Base-by-base conservation (phyloP, 2,329 filamentous ascomycete species). In the Aspergillus piperis region DNA sequence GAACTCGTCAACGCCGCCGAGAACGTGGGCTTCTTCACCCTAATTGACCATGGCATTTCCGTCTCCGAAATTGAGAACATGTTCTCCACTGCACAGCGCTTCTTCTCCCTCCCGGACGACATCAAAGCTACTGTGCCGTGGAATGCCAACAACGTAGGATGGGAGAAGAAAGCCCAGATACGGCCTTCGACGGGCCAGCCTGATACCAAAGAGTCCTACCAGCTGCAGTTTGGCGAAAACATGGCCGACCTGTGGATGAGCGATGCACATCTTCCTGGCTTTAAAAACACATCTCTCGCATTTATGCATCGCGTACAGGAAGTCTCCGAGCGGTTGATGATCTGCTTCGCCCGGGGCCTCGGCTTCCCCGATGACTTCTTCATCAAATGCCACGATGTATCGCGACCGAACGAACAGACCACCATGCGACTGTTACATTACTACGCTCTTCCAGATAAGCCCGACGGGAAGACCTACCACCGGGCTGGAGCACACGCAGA, bases 401-500 rank as follows among this genome's bases (percentile, higher is more conserved):
- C 68, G 3, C 71, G 79, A 5, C 75, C 80, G 0, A 80, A 84
- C 54, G 80, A 79, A 8, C 84, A 87, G 71, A 84, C 83, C 0
- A 83, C 84, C 3, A 77, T 84, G 58, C 74, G 84, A 2, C 70
- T 86, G 30, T 72, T 89, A 19, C 84, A 87, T 68, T 88, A 88
- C 69, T 84, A 83, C 60, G 77, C 75, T 4, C 70, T 81, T 2
- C 75, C 77, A 2, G 64, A 71, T 32, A 36, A 78, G 72, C 66
- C 76, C 44, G 65, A 75, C 15, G 64, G 71, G 53, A 71, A 74
- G 66, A 78, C 78, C 0, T 86, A 83, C 66, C 82, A 85, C 68
- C 80, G 87, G 25, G 86, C 86, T 0, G 87, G 87, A 17, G 83
- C 86, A 10, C 86, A 89, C 68, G 83, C 84, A 0, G 87, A 88